Conservation (phyloP, 352 stramenopile species). For the Globisporangium echinulatum region DNA sequence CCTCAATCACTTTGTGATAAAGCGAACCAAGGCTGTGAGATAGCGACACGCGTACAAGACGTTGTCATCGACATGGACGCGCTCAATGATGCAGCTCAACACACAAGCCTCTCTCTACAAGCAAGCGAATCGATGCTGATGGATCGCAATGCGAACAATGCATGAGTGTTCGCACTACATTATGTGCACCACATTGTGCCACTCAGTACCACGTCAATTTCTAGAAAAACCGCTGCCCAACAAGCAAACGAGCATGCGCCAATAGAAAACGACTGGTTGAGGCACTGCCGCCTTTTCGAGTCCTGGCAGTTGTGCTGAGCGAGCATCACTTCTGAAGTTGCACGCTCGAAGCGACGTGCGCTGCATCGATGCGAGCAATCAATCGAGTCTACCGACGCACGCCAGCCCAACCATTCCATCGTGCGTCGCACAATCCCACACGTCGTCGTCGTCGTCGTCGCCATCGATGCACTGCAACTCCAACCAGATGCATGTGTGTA, state of each 20-base stretch:
- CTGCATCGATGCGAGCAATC: not conserved
- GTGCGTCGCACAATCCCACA: not conserved
- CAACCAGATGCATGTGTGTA: not conserved
- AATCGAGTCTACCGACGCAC: not conserved
- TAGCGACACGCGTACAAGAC: too few species aligned
- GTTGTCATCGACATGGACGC: too few species aligned
- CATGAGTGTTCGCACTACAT: not conserved
- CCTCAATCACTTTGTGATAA: too few species aligned
- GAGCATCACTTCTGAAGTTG: conserved; percentile 3
- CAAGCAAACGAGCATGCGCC: not conserved
- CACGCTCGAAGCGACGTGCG: conserved; percentile 1
- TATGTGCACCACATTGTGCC: not conserved
- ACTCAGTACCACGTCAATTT: not conserved
- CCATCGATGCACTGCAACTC: not conserved
- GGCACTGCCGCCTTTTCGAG: not conserved
- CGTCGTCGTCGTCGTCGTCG: not conserved
- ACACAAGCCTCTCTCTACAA: too few species aligned
- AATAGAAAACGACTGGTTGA: conserved; percentile 14
- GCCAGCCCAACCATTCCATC: not conserved
- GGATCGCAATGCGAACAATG: not conserved
- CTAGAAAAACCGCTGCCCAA: not conserved
- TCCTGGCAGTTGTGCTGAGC: too few species aligned
- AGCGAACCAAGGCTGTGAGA: too few species aligned
- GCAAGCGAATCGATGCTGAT: not conserved
- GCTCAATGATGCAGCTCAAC: too few species aligned